Evolutionary conservation across 805 yeast species (phyloP).

Genomic region (Starmerella bombi): DNA sequence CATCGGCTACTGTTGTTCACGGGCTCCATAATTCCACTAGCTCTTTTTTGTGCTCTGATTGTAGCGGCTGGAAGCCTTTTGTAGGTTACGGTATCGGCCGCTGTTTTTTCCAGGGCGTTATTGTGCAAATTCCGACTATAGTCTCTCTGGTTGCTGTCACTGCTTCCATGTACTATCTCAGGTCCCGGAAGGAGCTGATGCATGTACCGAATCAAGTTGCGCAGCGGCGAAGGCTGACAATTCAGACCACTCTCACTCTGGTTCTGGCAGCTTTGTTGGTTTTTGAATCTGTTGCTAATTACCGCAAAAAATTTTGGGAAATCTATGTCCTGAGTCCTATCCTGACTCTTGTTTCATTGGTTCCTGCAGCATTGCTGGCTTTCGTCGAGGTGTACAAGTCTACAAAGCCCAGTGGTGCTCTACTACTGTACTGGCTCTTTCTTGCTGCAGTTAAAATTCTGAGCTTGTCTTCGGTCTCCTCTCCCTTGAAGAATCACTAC

Average conservation of each 20-base stretch:
- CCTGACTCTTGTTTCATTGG: slow-evolving; percentile 32
- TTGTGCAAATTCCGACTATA: slow-evolving; percentile 24
- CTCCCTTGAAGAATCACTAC: background rate
- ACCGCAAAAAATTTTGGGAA: slow-evolving; percentile 22
- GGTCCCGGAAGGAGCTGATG: slow-evolving; percentile 12
- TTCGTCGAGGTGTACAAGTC: slow-evolving; percentile 60
- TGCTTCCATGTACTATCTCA: slow-evolving; percentile 21
- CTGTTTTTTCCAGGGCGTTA: slow-evolving; percentile 31
- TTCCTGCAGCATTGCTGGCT: slow-evolving; percentile 45
- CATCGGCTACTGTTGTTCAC: too few relatives aligned
- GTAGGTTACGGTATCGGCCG: slow-evolving; percentile 25
- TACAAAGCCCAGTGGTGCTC: slow-evolving; percentile 49
- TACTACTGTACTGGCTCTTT: slow-evolving; percentile 66
- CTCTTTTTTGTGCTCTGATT: slow-evolving; percentile 12
- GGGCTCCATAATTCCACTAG: background rate
- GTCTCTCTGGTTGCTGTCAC: slow-evolving; percentile 24
- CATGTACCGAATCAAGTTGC: slow-evolving; percentile 14
- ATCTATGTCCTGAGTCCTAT: slow-evolving; percentile 30
- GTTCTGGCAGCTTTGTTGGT: slow-evolving; percentile 16
- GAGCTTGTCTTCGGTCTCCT: slow-evolving; percentile 24
- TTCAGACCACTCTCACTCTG: slow-evolving; percentile 17
- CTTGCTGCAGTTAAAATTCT: slow-evolving; percentile 37
- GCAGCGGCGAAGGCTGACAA: slow-evolving; percentile 19
- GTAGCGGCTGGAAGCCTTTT: slow-evolving; percentile 13
- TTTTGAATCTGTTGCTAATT: slow-evolving; percentile 8